A percentile compares a stretch with the other conserved stretches of the same genome.
These are phyloP conservation scores for Eutrema yunnanense DNA, from an alignment of 345 rosid species.

Conservation along the genomic window DNA sequence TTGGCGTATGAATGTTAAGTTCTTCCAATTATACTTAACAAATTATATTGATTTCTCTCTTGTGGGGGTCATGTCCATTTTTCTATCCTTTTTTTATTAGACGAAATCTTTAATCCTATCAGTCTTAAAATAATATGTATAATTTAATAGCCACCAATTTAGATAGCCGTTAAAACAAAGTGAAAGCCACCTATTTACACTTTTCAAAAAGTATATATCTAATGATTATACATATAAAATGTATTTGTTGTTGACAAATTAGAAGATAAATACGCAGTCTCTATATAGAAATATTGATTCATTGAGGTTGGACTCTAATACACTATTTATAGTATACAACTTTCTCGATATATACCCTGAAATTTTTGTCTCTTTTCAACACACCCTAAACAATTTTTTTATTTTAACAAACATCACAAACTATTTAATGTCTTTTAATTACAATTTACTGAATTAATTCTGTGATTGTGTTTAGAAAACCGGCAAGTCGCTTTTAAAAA, in stretches of 20 bases:
- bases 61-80: slow-evolving; percentile 15
- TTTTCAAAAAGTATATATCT: neutral
- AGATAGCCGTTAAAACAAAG: slow-evolving; percentile 10
- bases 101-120: neutral
- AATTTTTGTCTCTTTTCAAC: too few relatives aligned
- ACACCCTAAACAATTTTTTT: too few relatives aligned
- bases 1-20: too few relatives aligned
- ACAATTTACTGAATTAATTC: too few relatives aligned
- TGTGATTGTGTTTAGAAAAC: too few relatives aligned
- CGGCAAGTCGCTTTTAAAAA: too few relatives aligned
- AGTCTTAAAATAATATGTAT: neutral
- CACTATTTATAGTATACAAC: too few relatives aligned
- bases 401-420: too few relatives aligned
- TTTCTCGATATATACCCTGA: too few relatives aligned
- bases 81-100: neutral
- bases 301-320: neutral
- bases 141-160: slow-evolving; percentile 20
- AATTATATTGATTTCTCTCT: neutral
- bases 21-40: neutral
- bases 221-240: too few relatives aligned
- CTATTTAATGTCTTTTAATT: too few relatives aligned
- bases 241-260: neutral
- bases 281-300: neutral
- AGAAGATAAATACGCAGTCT: neutral
- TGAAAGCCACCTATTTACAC: neutral